Evolutionary conservation across 2,329 filamentous ascomycete species (phyloP).

Genomic region (Fusarium mexicanum): DNA sequence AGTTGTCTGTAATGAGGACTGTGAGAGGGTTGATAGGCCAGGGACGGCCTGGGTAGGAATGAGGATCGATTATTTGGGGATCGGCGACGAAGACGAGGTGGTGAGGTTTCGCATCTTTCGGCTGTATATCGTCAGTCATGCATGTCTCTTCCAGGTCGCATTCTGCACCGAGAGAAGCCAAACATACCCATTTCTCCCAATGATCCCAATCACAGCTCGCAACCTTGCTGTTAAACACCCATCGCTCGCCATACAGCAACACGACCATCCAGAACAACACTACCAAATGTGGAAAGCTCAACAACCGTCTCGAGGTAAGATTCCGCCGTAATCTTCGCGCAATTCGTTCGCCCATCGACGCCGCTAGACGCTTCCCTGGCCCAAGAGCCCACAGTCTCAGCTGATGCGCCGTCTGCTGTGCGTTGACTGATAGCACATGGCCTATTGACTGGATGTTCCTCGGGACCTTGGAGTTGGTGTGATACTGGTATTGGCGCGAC

Average conservation of each 20-base stretch:
- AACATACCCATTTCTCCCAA: conserved; percentile 91
- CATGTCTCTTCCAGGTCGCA: background rate
- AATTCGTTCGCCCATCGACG: conserved; percentile 44
- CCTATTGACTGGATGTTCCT: conserved; percentile 34
- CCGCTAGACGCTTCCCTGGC: conserved; percentile 51
- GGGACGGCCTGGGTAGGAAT: conserved; percentile 88
- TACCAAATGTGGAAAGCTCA: conserved; percentile 74
- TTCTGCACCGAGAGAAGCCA: too few species aligned
- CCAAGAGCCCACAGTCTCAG: conserved; percentile 55
- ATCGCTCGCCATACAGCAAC: conserved; percentile 86
- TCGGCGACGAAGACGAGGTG: conserved; percentile 87
- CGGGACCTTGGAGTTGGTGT: conserved; percentile 23
- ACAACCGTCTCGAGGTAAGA: conserved; percentile 59
- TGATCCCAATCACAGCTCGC: conserved; percentile 80
- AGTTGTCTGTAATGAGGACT: conserved; percentile 81
- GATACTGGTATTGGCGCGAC: conserved; percentile 39
- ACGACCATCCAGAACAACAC: conserved; percentile 79
- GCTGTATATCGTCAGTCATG: conserved; percentile 61
- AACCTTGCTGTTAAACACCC: conserved; percentile 76
- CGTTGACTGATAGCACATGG: conserved; percentile 36
- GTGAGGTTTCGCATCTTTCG: conserved; percentile 80
- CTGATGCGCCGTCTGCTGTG: conserved; percentile 42
- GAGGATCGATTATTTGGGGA: conserved; percentile 90
- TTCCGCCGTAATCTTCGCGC: conserved; percentile 51
- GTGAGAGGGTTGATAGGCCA: conserved; percentile 67